Evolutionary conservation across 225 moss, liverwort and hornwort genomes (phyloP).

Genomic region (Pleurozium schreberi): DNA sequence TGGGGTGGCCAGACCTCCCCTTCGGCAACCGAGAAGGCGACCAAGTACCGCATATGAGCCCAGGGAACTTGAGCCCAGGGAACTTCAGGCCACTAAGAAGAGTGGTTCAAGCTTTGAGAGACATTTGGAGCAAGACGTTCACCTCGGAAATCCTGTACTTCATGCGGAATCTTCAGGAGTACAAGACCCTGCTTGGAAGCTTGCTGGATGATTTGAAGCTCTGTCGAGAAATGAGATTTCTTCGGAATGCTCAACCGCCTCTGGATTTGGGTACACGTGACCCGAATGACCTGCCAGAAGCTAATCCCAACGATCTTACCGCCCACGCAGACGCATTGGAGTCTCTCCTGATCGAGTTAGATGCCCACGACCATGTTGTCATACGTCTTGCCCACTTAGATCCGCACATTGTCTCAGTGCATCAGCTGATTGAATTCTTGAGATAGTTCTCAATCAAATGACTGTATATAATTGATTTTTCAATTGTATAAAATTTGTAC

Average conservation of each 20-base stretch:
- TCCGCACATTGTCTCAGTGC: background rate
- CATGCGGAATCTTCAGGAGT: background rate
- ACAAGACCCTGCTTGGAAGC: background rate
- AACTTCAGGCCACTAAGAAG: background rate
- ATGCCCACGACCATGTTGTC: background rate
- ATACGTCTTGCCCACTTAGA: background rate
- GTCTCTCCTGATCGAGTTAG: background rate
- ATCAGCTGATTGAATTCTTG: background rate
- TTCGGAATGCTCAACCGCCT: background rate
- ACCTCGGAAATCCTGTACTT: background rate
- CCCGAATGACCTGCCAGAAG: background rate
- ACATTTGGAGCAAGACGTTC: background rate
- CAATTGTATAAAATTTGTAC: no score
- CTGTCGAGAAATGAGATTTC: background rate
- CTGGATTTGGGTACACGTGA: background rate
- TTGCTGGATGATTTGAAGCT: background rate
- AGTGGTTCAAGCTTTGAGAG: background rate
- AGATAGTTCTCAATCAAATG: no score
- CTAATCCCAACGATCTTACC: background rate
- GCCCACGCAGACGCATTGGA: background rate
- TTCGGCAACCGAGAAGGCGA: background rate
- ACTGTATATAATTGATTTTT: no score
- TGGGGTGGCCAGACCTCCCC: background rate
- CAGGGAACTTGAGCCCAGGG: background rate
- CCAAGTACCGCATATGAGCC: background rate